phyloP scores from a whole-genome alignment of 176 grass and related monocot genomes.

The Zoysia pacifica region DNA sequence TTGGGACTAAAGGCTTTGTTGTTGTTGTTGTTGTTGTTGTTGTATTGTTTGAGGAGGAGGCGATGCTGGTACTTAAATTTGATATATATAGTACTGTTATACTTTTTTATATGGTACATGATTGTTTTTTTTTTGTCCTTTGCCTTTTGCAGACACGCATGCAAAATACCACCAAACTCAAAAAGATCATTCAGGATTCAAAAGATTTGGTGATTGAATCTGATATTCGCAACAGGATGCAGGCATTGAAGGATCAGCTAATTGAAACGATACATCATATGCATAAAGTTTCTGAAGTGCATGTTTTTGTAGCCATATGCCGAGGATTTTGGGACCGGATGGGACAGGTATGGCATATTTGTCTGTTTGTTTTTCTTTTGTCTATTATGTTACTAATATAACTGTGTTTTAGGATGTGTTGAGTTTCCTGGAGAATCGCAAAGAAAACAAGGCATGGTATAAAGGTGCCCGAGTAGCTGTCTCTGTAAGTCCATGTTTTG shows the following conservation, averaged over 20 bases:
- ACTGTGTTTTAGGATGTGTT: conserved; percentile 72
- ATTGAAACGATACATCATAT: conserved; percentile 76
- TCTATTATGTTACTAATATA: conserved; percentile 29
- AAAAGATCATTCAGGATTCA: conserved; percentile 94
- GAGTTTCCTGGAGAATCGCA: conserved; percentile 86
- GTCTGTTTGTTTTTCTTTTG: not conserved
- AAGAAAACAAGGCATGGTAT: conserved; percentile 93
- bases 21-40: no score
- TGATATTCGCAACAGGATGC: conserved; percentile 92
- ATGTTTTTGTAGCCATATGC: conserved; percentile 82
- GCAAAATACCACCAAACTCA: conserved; percentile 86
- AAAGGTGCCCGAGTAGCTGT: conserved; percentile 81
- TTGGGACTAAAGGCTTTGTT: no score
- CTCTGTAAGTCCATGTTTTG: conserved; percentile 56
- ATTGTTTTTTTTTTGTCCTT: conserved; percentile 23
- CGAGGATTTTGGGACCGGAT: conserved; percentile 94
- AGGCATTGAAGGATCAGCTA: conserved; percentile 75
- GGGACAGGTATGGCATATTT: conserved; percentile 64
- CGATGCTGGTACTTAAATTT: not conserved
- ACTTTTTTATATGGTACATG: not conserved
- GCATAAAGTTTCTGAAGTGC: conserved; percentile 78
- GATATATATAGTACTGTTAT: not conserved
- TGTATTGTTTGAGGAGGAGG: not conserved
- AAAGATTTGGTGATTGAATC: conserved; percentile 86
- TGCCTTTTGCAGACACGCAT: conserved; percentile 62